Conservation (phyloP, 345 rosid genomes). For the Capsella bursapastoris region DNA sequence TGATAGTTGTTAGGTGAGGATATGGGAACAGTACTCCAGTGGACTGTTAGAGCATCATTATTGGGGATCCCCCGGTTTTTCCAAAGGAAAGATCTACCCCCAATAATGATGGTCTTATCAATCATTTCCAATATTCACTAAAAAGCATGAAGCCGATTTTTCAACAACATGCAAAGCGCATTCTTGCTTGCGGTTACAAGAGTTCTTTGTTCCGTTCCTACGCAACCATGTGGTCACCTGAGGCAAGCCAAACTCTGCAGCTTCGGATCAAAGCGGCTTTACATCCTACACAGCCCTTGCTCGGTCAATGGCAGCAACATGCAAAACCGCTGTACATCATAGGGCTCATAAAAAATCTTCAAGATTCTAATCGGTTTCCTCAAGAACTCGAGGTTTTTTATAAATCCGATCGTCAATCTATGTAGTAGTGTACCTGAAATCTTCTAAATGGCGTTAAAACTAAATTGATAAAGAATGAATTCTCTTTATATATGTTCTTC, state of each 20-base stretch:
- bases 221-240: background rate
- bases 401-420: background rate
- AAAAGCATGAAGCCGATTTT: background rate
- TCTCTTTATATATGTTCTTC: background rate
- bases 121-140: background rate
- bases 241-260: background rate
- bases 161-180: conserved; percentile 1
- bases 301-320: background rate
- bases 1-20: conserved; percentile 1
- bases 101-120: background rate
- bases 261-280: background rate
- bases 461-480: background rate
- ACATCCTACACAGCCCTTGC: background rate
- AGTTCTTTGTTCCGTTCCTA: background rate
- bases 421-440: no score
- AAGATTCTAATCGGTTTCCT: background rate
- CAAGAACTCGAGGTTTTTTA: background rate
- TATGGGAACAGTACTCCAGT: background rate
- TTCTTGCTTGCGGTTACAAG: background rate
- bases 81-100: no score
- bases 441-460: no score
- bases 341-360: background rate
- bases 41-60: background rate
- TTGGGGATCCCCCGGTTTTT: no score
- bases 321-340: background rate